Evolutionary conservation across 139 green algal species (phyloP).

Genomic region (Chlorella sp.): DNA sequence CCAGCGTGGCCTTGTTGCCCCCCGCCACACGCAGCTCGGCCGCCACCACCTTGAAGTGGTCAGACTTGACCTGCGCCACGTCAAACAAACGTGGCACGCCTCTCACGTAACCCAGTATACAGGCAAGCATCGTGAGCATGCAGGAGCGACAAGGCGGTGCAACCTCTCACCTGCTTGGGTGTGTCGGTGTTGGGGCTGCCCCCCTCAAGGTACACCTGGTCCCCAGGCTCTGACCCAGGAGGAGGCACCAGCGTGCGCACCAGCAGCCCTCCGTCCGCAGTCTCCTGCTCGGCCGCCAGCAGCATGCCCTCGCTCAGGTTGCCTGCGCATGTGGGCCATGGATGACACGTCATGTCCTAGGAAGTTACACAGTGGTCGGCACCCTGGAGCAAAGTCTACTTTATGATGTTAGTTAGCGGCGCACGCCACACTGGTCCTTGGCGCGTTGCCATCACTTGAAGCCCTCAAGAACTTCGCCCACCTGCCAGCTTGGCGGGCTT

Average conservation of each 20-base stretch:
- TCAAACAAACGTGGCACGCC: not conserved
- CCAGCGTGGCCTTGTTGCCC: constrained; percentile 19
- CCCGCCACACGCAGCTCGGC: constrained; percentile 14
- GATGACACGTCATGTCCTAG: too few relatives aligned
- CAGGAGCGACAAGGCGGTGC: not conserved
- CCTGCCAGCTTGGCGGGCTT: constrained; percentile 46
- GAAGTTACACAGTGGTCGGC: too few relatives aligned
- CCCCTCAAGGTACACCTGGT: constrained; percentile 32
- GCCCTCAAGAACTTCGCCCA: too few relatives aligned
- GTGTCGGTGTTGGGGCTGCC: not conserved
- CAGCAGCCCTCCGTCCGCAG: not conserved
- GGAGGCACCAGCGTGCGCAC: constrained; percentile 32
- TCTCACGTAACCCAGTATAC: too few relatives aligned
- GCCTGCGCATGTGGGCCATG: constrained; percentile 23
- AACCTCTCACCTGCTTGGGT: constrained; percentile 18
- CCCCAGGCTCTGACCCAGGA: constrained; percentile 24
- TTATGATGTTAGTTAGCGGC: too few relatives aligned
- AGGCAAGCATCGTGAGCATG: too few relatives aligned
- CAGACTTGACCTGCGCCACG: constrained; percentile 32
- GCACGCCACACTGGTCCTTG: too few relatives aligned
- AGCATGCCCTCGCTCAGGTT: constrained; percentile 54
- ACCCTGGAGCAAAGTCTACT: too few relatives aligned
- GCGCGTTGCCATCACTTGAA: too few relatives aligned
- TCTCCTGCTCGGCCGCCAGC: constrained; percentile 26
- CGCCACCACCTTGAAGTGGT: constrained; percentile 34